A percentile compares a stretch with the other conserved stretches of the same genome.
phyloP scores from a whole-genome alignment of 106 monocot species.

The Phalaenopsis equestris region DNA sequence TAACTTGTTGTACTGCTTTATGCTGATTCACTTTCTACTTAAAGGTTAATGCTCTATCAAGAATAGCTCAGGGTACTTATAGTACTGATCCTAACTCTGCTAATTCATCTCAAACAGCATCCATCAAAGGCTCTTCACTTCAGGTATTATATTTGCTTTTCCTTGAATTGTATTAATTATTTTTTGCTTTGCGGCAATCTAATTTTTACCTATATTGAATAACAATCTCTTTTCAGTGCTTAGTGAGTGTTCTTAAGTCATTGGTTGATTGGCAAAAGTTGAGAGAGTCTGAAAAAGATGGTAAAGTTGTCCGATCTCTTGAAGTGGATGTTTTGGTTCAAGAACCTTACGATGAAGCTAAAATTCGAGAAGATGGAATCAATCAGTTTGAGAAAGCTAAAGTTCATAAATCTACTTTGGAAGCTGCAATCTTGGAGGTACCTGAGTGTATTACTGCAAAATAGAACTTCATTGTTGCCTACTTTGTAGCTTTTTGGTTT shows the following conservation, averaged over 20 bases:
- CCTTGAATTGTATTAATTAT: not conserved
- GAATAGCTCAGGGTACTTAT: slow-evolving; percentile 60
- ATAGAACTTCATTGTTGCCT: not conserved
- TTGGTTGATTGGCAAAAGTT: slow-evolving; percentile 84
- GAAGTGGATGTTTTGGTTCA: slow-evolving; percentile 48
- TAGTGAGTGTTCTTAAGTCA: slow-evolving; percentile 87
- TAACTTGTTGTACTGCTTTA: not conserved
- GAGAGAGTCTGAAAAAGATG: slow-evolving; percentile 38
- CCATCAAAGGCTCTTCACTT: slow-evolving; percentile 81
- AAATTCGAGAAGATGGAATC: slow-evolving; percentile 49
- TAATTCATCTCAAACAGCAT: slow-evolving; percentile 40
- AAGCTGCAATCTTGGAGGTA: slow-evolving; percentile 87
- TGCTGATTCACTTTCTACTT: not conserved
- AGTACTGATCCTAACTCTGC: slow-evolving; percentile 65
- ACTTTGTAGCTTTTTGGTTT: not conserved
- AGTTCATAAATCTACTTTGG: slow-evolving; percentile 95
- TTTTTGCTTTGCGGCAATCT: not conserved
- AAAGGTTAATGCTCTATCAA: slow-evolving; percentile 86
- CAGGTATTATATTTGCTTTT: slow-evolving; percentile 44
- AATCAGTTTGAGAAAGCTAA: slow-evolving; percentile 91
- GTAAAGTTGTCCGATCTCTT: slow-evolving; percentile 24
- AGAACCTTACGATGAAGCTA: slow-evolving; percentile 34
- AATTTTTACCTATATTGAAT: not conserved
- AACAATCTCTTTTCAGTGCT: slow-evolving; percentile 42
- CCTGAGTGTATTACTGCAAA: not conserved